These are phyloP conservation scores for Talaromyces verruculosus DNA, from an alignment of 2,329 filamentous ascomycete genomes.

Conservation along the genomic window DNA sequence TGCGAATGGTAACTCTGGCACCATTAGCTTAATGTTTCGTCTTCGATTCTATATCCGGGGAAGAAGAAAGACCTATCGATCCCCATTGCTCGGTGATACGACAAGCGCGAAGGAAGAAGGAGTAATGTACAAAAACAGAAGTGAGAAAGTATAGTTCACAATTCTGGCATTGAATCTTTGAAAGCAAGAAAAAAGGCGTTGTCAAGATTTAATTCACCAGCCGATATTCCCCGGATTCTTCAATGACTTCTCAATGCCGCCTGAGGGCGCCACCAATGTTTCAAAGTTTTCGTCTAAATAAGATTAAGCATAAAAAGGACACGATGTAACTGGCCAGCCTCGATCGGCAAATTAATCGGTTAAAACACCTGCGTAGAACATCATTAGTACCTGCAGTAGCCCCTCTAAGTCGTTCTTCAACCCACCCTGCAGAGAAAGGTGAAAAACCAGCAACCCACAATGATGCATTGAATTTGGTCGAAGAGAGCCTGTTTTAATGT, in stretches of 20 bases:
- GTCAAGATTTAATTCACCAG: background rate
- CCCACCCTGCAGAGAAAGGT: background rate
- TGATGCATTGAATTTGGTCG: background rate
- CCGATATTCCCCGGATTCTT: slow-evolving; percentile 1
- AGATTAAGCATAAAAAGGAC: background rate
- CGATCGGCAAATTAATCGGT: background rate
- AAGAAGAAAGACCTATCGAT: background rate
- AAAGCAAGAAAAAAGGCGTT: background rate
- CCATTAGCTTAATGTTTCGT: background rate
- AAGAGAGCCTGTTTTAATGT: background rate
- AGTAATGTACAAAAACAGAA: background rate
- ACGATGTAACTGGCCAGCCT: background rate
- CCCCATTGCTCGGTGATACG: background rate
- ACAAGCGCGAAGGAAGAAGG: background rate
- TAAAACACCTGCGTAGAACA: background rate
- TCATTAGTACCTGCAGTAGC: slow-evolving; percentile 1
- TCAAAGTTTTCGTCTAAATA: background rate
- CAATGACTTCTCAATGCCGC: background rate
- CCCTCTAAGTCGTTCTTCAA: background rate
- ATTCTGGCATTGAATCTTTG: background rate
- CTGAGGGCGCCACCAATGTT: background rate
- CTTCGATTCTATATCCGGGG: background rate
- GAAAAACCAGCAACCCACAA: background rate
- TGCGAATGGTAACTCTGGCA: background rate
- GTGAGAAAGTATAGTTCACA: background rate